These are phyloP conservation scores for Lumnitzera racemosa DNA, from an alignment of 345 rosid species.

Conservation along the genomic window DNA sequence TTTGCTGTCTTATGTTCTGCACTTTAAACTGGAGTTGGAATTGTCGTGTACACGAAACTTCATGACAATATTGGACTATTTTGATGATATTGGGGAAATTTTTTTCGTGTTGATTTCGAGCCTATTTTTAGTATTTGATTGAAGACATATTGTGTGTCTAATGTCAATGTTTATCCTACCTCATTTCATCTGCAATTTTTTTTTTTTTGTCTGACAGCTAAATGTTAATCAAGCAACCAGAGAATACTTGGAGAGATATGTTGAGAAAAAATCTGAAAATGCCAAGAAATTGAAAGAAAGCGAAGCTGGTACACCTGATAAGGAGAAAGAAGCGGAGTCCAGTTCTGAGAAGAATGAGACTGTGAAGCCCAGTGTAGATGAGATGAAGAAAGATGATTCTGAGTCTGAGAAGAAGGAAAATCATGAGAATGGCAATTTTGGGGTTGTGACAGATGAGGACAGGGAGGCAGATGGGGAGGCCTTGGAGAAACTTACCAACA, in stretches of 20 bases:
- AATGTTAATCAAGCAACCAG: slow-evolving; percentile 89
- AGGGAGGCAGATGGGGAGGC: slow-evolving; percentile 70
- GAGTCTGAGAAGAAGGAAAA: slow-evolving; percentile 47
- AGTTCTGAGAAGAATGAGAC: slow-evolving; percentile 37
- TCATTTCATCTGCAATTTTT: slow-evolving; percentile 7
- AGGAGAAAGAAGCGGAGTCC: slow-evolving; percentile 32
- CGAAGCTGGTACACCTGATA: slow-evolving; percentile 33
- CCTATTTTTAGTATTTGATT: too few species aligned
- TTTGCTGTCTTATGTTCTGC: too few species aligned
- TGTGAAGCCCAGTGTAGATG: slow-evolving; percentile 23
- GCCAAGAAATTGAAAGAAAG: slow-evolving; percentile 53
- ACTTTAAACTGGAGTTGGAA: too few species aligned
- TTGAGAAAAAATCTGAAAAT: slow-evolving; percentile 68
- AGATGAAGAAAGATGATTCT: slow-evolving; percentile 39
- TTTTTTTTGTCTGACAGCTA: slow-evolving; percentile 34
- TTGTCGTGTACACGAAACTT: too few species aligned
- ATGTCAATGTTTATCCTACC: not conserved
- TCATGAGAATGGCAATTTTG: slow-evolving; percentile 55
- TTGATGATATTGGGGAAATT: too few species aligned
- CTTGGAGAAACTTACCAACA: slow-evolving; percentile 51
- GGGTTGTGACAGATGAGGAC: slow-evolving; percentile 77
- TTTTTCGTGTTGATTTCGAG: too few species aligned
- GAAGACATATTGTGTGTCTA: too few species aligned
- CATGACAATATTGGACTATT: too few species aligned
- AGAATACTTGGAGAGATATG: slow-evolving; percentile 73